Percentiles rank a stretch among this genome's conserved stretches.
Conservation (phyloP, 352 stramenopile genomes). For the Phytophthora melonis region DNA sequence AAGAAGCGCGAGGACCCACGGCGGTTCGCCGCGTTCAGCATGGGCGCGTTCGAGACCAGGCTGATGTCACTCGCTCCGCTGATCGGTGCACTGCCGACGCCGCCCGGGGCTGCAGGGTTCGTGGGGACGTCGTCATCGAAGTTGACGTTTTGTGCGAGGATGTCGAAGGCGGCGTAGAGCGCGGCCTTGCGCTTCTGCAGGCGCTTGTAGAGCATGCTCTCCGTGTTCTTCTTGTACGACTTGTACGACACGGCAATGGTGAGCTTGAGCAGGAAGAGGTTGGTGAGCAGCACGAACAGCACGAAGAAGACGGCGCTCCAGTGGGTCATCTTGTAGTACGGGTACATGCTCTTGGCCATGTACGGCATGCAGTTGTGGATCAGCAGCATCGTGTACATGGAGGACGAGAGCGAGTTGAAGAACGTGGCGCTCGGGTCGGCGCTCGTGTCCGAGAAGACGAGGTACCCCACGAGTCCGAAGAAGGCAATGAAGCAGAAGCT, state of each 20-base stretch:
- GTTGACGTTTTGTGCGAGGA: constrained; percentile 70
- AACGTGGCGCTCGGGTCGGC: constrained; percentile 58
- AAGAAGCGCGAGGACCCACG: constrained; percentile 80
- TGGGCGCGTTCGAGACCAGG: constrained; percentile 34
- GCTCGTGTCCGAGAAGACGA: constrained; percentile 82
- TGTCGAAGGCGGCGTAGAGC: constrained; percentile 80
- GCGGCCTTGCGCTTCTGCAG: constrained; percentile 87
- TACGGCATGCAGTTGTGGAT: constrained; percentile 84
- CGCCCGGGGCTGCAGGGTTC: constrained; percentile 10
- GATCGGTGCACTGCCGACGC: constrained; percentile 9
- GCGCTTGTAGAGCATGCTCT: constrained; percentile 87
- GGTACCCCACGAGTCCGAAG: constrained; percentile 79
- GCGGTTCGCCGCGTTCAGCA: constrained; percentile 49
- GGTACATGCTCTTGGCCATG: constrained; percentile 86
- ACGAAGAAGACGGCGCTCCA: constrained; percentile 88
- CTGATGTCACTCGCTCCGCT: constrained; percentile 36
- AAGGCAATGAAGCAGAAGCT: constrained; percentile 83
- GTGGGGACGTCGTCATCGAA: constrained; percentile 40
- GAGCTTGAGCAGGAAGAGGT: constrained; percentile 86
- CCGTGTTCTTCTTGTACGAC: constrained; percentile 88
- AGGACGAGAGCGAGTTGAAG: constrained; percentile 75
- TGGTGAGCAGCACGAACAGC: constrained; percentile 81
- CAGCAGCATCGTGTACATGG: constrained; percentile 86
- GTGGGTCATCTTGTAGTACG: constrained; percentile 80
- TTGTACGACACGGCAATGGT: constrained; percentile 88